Evolutionary conservation across 2,329 filamentous ascomycete genomes (phyloP), one percentile per base, ranked within the genome.

Genomic region (Pleoardoris graminearum): DNA sequence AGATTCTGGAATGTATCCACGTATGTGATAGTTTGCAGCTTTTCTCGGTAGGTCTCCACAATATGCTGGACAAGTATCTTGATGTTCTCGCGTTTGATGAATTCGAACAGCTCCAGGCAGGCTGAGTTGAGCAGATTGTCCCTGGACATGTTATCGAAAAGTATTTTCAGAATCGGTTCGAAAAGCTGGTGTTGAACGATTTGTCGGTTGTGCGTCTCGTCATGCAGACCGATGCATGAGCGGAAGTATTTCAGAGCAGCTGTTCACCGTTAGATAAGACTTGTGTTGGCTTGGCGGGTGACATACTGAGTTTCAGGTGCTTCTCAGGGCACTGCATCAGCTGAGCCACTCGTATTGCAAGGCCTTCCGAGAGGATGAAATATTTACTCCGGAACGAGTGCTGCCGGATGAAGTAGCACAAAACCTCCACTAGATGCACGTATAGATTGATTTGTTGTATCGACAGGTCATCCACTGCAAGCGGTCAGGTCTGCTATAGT

Each of bases 61-160:
- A 97, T 78, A 68, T 97, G 89, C 57, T 87, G 85, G 51, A 96
- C 86, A 41, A 97, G 79, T 12, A 89, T 85, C 71, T 91, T 95
- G 65, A 73, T 72, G 41, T 72, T 74, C 42, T 74, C 73, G 22
- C 78, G 76, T 69, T 87, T 91, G 65, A 97, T 89, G 66, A 88
- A 91, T 66, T 96, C 91, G 60, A 99, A 97, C 37, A 99, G 83
- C 67, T 99, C 94, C 8, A 97, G 80, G 63, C 91, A 96, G 7
- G 92, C 93, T 0, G 93, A 97, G 72, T 94, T 95, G 27, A 97
- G 81, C 3, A 99, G 80, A 62, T 97, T 97, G 72, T 99, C 93
- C 36, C 91, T 85, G 1, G 92, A 90, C 83, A 97, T 88, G 0
- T 91, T 94, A 60, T 89, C 85, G 50, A 88, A 83, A 29, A 97